Percentiles rank a stretch among this genome's conserved stretches.
These are phyloP conservation scores for Aspergillus egyptiacus DNA, from an alignment of 495 filamentous ascomycete species.

Conservation along the genomic window DNA sequence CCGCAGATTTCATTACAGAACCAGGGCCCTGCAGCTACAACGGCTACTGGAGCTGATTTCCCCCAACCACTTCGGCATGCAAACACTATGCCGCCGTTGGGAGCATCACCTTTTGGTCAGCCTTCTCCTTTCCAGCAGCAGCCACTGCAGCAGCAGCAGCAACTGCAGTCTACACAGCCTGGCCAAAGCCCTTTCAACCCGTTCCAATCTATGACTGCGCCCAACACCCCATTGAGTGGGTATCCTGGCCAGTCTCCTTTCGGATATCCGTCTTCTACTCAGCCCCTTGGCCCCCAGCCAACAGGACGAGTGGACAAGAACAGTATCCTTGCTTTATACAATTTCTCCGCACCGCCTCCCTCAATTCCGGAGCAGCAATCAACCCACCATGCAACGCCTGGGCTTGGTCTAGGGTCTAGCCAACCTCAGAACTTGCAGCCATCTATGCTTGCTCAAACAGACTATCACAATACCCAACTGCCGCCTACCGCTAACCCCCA, in stretches of 20 bases:
- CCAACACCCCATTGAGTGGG: constrained; percentile 26
- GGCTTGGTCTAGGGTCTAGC: constrained; percentile 18
- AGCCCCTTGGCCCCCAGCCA: constrained; percentile 38
- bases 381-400: constrained; percentile 18
- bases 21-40: constrained; percentile 18
- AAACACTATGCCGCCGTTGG: constrained; percentile 39
- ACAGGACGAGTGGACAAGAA: constrained; percentile 63
- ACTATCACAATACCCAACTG: constrained; percentile 28
- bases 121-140: constrained; percentile 33
- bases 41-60: constrained; percentile 3
- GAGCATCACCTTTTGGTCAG: constrained; percentile 32
- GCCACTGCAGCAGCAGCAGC: constrained; percentile 25
- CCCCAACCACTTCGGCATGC: constrained; percentile 32
- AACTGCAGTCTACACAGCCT: constrained; percentile 9
- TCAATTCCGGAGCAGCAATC: constrained; percentile 31
- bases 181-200: constrained; percentile 34
- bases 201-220: constrained; percentile 31
- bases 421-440: constrained; percentile 22
- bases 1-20: constrained; percentile 30
- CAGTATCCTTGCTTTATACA: constrained; percentile 83
- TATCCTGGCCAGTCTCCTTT: constrained; percentile 26
- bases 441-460: constrained; percentile 22
- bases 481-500: constrained; percentile 4
- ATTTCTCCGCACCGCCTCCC: constrained; percentile 62
- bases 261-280: constrained; percentile 27